Evolutionary conservation across 108 stramenopile species (phyloP).

Genomic region (Seminavis robusta): DNA sequence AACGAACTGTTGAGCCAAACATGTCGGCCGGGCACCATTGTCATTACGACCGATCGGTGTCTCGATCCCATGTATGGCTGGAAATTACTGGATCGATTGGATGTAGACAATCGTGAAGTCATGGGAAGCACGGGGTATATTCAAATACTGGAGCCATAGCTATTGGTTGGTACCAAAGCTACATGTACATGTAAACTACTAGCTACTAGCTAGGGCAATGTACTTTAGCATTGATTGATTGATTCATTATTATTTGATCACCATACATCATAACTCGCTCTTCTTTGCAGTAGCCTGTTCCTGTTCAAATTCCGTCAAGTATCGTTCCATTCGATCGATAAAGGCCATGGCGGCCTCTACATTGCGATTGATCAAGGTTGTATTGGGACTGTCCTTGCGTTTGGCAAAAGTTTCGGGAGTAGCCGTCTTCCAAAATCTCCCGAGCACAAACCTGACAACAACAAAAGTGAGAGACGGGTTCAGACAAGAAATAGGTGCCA

Average conservation of each 20-base stretch:
- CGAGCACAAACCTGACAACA: constrained; percentile 58
- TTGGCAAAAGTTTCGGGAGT: constrained; percentile 53
- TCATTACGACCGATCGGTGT: constrained; percentile 71
- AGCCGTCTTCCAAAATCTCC: constrained; percentile 50
- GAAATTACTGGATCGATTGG: constrained; percentile 58
- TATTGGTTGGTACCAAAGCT: too few species aligned
- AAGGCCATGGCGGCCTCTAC: constrained; percentile 58
- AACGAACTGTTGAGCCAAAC: constrained; percentile 36
- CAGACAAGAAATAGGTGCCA: constrained; percentile 3
- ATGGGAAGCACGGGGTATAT: constrained; percentile 65
- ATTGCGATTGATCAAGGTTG: constrained; percentile 65
- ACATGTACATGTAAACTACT: too few species aligned
- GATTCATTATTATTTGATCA: too few species aligned
- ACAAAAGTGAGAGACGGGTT: neutral
- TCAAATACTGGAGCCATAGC: constrained; percentile 38
- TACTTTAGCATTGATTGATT: too few species aligned
- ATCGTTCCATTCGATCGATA: constrained; percentile 52
- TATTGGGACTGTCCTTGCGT: constrained; percentile 54
- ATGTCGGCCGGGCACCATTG: constrained; percentile 54
- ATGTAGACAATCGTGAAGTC: constrained; percentile 76
- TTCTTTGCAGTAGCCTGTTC: constrained; percentile 7
- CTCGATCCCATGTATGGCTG: constrained; percentile 66
- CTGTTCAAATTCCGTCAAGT: constrained; percentile 47
- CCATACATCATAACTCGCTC: neutral
- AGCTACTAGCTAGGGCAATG: too few species aligned